These are phyloP conservation scores for Phytophthora hybrid DNA, from an alignment of 352 stramenopile species.

Conservation along the genomic window DNA sequence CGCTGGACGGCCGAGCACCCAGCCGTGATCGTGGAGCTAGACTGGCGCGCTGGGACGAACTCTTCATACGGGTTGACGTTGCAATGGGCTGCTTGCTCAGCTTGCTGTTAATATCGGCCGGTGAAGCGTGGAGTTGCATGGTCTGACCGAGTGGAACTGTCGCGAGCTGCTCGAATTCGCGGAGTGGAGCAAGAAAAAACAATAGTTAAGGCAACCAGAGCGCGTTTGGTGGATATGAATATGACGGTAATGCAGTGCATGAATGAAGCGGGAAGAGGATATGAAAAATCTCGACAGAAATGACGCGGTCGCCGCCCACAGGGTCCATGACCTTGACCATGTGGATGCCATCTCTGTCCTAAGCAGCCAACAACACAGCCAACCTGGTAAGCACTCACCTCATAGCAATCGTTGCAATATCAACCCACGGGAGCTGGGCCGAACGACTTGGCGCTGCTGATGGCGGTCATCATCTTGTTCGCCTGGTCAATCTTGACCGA, in stretches of 20 bases:
- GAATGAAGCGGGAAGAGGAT: slow-evolving; percentile 47
- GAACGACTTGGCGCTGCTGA: slow-evolving; percentile 60
- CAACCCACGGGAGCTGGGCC: slow-evolving; percentile 49
- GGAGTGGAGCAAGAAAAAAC: slow-evolving; percentile 45
- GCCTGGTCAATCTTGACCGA: slow-evolving; percentile 81
- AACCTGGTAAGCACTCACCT: not conserved
- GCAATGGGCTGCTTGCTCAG: not conserved
- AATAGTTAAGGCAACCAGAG: slow-evolving; percentile 53
- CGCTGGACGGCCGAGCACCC: slow-evolving; percentile 14
- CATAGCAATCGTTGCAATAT: not conserved
- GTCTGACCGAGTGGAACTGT: slow-evolving; percentile 68
- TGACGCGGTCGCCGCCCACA: slow-evolving; percentile 48
- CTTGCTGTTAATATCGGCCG: not conserved
- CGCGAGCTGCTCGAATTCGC: slow-evolving; percentile 77
- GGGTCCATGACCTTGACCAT: slow-evolving; percentile 71
- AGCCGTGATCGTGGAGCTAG: slow-evolving; percentile 17
- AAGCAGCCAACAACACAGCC: not conserved
- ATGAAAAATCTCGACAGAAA: slow-evolving; percentile 82
- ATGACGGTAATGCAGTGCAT: not conserved
- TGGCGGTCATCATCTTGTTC: slow-evolving; percentile 71
- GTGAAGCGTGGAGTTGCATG: slow-evolving; percentile 29
- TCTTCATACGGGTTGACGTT: not conserved
- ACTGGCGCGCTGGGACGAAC: slow-evolving; percentile 9
- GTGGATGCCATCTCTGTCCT: slow-evolving; percentile 77
- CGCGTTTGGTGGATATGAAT: not conserved